Evolutionary conservation across 2,329 filamentous ascomycete genomes (phyloP).

Genomic region (Nigrospora osmanthi): DNA sequence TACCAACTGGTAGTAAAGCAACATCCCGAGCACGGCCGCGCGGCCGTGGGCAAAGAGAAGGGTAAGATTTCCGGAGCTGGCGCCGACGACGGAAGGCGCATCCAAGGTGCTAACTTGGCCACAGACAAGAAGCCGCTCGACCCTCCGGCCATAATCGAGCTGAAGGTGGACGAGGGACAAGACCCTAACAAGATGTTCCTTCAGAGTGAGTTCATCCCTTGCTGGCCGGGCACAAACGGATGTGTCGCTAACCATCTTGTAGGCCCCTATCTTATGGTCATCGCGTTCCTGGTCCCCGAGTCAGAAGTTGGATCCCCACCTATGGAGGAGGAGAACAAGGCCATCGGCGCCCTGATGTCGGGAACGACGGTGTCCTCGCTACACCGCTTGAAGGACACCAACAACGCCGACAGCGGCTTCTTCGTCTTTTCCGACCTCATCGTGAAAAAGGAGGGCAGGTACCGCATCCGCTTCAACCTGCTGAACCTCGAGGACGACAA

Average conservation of each 20-base stretch:
- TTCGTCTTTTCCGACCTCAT: constrained; percentile 90
- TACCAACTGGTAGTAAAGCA: background rate
- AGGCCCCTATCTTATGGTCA: constrained; percentile 23
- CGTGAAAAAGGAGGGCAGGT: constrained; percentile 65
- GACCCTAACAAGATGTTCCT: constrained; percentile 40
- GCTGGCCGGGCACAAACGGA: background rate
- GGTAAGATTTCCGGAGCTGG: background rate
- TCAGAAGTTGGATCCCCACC: constrained; percentile 22
- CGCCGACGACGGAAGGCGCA: background rate
- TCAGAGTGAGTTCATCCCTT: constrained; percentile 43
- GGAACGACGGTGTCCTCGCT: constrained; percentile 75
- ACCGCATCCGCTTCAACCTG: constrained; percentile 67
- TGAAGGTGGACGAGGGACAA: constrained; percentile 40
- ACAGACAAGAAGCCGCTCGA: constrained; percentile 79
- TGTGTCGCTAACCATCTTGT: constrained; percentile 6
- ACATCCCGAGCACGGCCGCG: constrained; percentile 3
- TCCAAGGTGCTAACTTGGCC: constrained; percentile 4
- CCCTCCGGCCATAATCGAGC: constrained; percentile 76
- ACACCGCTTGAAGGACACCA: constrained; percentile 71
- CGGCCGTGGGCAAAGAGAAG: constrained; percentile 4
- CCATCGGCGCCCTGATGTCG: constrained; percentile 41
- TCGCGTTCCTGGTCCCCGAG: constrained; percentile 3
- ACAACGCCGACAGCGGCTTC: constrained; percentile 73
- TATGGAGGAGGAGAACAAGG: constrained; percentile 29
- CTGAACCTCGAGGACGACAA: constrained; percentile 52